phyloP scores from a whole-genome alignment of 1,139 yeast genomes.

The Geotrichum bryndzae region DNA sequence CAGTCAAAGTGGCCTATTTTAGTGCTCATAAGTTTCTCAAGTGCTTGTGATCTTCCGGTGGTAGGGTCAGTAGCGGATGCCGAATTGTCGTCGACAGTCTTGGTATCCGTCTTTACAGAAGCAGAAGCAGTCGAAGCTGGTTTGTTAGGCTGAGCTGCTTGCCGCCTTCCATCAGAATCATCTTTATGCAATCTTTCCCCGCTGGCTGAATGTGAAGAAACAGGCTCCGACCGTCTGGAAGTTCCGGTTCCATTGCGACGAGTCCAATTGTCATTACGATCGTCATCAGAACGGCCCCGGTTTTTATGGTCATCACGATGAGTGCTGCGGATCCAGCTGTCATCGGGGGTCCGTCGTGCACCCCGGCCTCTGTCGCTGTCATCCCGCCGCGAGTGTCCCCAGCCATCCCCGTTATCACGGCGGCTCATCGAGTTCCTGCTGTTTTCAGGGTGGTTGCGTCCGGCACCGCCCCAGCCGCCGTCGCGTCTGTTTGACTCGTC shows the following conservation, averaged over 20 bases:
- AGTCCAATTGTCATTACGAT: not conserved
- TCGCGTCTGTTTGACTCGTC: not conserved
- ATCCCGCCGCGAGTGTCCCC: not conserved
- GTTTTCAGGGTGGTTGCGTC: not conserved
- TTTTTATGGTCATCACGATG: not conserved
- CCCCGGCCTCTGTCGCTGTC: not conserved
- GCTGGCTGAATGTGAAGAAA: not conserved
- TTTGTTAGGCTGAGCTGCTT: not conserved
- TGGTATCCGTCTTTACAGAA: not conserved
- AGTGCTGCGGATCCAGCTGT: not conserved
- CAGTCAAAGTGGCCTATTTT: conserved; percentile 18
- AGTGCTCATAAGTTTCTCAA: conserved; percentile 2
- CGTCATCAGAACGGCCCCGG: not conserved
- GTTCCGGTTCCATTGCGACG: too few relatives aligned
- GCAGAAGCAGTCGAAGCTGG: not conserved
- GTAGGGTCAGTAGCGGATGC: not conserved
- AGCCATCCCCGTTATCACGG: not conserved
- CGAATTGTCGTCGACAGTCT: not conserved
- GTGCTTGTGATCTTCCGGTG: not conserved
- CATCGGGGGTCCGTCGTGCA: not conserved
- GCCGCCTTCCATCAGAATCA: not conserved
- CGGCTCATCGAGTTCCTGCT: not conserved
- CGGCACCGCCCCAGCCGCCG: not conserved
- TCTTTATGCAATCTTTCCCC: not conserved
- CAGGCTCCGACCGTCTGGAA: not conserved